A percentile compares a stretch with the other conserved stretches of the same genome.
Conservation (phyloP, 1,284 basidiomycete genomes). For the Leccinum fuscescens region DNA sequence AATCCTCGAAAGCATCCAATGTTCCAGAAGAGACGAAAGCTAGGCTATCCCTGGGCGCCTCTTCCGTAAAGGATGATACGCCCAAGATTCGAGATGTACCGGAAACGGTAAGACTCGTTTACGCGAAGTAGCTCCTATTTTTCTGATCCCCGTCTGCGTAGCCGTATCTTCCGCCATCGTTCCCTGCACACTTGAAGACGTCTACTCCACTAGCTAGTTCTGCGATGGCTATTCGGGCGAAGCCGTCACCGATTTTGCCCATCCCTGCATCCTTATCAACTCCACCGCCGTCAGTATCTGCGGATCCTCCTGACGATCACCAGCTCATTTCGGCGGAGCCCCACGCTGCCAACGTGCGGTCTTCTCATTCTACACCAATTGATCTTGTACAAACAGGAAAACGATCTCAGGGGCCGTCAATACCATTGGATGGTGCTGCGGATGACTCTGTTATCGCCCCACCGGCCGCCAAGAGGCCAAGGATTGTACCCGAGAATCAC, state of each 20-base stretch:
- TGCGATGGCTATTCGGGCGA: constrained; percentile 18
- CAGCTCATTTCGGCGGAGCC: constrained; percentile 1
- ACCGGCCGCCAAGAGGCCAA: constrained; percentile 21
- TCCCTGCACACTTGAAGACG: constrained; percentile 29
- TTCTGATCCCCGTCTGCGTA: constrained; percentile 18
- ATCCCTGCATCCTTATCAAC: constrained; percentile 16
- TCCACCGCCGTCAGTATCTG: constrained; percentile 17
- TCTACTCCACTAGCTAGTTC: constrained; percentile 28
- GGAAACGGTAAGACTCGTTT: constrained; percentile 27
- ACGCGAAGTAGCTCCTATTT: constrained; percentile 3
- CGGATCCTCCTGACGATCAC: constrained; percentile 16
- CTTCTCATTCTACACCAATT: constrained; percentile 16
- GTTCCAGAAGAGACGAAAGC: neutral
- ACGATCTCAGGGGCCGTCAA: constrained; percentile 15
- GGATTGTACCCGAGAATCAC: constrained; percentile 6
- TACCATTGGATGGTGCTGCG: constrained; percentile 4
- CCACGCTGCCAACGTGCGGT: constrained; percentile 8
- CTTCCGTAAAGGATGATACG: constrained; percentile 2
- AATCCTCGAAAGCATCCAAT: constrained; percentile 4
- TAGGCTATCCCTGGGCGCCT: constrained; percentile 1
- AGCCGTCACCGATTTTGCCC: constrained; percentile 31
- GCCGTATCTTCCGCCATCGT: constrained; percentile 34
- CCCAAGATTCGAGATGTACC: constrained; percentile 31
- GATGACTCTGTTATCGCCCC: constrained; percentile 9
- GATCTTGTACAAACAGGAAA: constrained; percentile 15